These are phyloP conservation scores for Endotrypanum monterogeii DNA, from an alignment of 208 protist genomes.

Conservation along the genomic window DNA sequence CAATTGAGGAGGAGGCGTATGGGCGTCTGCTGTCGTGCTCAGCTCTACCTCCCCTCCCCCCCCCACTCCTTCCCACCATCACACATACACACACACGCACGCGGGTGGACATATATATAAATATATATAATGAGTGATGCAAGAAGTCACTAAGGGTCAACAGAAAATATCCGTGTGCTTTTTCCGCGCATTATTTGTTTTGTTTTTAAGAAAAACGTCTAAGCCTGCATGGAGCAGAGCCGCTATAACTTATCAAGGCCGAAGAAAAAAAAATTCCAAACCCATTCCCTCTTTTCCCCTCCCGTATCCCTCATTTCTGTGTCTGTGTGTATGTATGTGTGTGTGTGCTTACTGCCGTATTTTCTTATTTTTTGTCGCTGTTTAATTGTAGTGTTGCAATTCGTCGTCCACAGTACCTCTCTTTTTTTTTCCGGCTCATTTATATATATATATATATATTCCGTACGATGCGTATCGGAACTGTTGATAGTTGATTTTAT, in stretches of 20 bases:
- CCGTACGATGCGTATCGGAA: not conserved
- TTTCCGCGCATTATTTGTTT: not conserved
- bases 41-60: too few relatives aligned
- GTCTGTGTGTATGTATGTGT: not conserved
- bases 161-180: not conserved
- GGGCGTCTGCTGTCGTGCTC: too few relatives aligned
- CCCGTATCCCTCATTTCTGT: not conserved
- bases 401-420: not conserved
- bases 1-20: too few relatives aligned
- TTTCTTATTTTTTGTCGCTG: conserved; percentile 8
- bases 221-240: not conserved
- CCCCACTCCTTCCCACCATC: too few relatives aligned
- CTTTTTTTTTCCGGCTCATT: not conserved
- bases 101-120: not conserved
- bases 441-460: not conserved
- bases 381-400: not conserved
- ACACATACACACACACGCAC: not conserved
- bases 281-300: too few relatives aligned
- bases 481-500: not conserved
- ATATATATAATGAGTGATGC: not conserved
- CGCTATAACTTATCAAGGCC: too few relatives aligned
- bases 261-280: not conserved
- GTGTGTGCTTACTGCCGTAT: not conserved
- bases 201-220: conserved; percentile 1
- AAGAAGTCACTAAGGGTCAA: not conserved